These are phyloP conservation scores for Debaryomyces castellii DNA, from an alignment of 805 yeast species.

Conservation along the genomic window DNA sequence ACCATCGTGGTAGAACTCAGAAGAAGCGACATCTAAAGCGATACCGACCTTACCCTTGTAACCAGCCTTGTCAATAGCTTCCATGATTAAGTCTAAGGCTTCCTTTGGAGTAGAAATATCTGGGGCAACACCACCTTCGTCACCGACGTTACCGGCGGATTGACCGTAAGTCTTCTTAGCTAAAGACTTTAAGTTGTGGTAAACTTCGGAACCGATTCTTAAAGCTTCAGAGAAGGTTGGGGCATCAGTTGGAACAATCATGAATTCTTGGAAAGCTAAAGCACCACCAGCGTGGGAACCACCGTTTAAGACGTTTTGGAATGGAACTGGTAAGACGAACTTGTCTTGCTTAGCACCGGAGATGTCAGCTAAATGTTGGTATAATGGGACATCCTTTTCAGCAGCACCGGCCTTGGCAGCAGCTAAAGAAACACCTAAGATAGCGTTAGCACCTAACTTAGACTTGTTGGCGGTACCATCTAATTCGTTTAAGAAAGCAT, in stretches of 20 bases:
- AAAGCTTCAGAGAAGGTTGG: constrained; percentile 89
- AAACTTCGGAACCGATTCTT: constrained; percentile 96
- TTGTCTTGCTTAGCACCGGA: constrained; percentile 72
- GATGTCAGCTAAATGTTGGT: constrained; percentile 83
- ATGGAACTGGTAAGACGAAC: constrained; percentile 96
- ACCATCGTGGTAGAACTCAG: constrained; percentile 97
- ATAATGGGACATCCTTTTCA: constrained; percentile 88
- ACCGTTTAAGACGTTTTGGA: constrained; percentile 99
- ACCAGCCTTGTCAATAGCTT: constrained; percentile 90
- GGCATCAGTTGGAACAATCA: constrained; percentile 96
- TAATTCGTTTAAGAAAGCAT: constrained; percentile 77
- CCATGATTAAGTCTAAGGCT: constrained; percentile 92
- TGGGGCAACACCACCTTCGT: constrained; percentile 99
- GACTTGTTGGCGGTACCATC: constrained; percentile 98
- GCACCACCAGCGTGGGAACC: constrained; percentile 99
- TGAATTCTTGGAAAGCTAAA: constrained; percentile 98
- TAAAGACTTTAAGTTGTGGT: constrained; percentile 91
- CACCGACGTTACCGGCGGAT: constrained; percentile 99
- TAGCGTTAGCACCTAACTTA: constrained; percentile 98
- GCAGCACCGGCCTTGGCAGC: constrained; percentile 99
- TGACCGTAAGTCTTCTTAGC: constrained; percentile 96
- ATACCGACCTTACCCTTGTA: constrained; percentile 90
- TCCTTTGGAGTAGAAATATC: constrained; percentile 92
- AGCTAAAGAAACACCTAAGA: constrained; percentile 96
- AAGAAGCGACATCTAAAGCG: constrained; percentile 95